Evolutionary conservation across 2,329 filamentous ascomycete species (phyloP).

Genomic region (Neocucurbitaria cava): DNA sequence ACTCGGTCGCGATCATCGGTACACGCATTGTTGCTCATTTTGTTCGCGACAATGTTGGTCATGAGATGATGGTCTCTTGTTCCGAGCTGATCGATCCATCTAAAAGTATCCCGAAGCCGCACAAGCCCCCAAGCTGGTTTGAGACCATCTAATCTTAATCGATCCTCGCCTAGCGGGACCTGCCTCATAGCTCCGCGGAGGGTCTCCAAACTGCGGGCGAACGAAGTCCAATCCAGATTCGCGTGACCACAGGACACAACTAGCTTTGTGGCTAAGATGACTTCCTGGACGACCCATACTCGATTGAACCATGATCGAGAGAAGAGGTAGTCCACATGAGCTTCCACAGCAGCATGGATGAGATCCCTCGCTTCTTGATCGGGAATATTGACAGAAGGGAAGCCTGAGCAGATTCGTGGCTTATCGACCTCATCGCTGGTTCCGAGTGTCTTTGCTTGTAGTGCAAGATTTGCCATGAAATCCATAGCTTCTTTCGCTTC

Average conservation of each 20-base stretch:
- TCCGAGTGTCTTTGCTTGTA: constrained; percentile 1
- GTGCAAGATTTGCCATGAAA: constrained; percentile 1
- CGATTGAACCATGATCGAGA: constrained; percentile 2
- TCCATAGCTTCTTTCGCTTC: constrained; percentile 1
- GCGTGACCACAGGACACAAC: constrained; percentile 3
- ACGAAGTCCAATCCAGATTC: neutral
- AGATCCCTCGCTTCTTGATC: neutral
- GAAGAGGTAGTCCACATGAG: neutral
- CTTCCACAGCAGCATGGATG: neutral
- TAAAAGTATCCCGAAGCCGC: neutral
- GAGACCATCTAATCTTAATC: neutral
- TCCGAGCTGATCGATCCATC: neutral
- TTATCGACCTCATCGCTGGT: neutral
- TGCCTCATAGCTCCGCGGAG: constrained; percentile 1
- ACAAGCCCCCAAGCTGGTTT: constrained; percentile 1
- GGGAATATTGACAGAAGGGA: neutral
- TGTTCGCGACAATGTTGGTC: neutral
- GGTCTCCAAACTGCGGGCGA: constrained; percentile 1
- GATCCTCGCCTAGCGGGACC: neutral
- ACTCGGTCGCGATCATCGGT: constrained; percentile 8
- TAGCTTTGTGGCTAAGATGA: constrained; percentile 1
- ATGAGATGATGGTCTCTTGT: neutral
- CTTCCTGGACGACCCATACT: constrained; percentile 8
- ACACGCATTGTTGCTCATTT: constrained; percentile 6
- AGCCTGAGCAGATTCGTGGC: neutral